Evolutionary conservation across 75 land plant genomes (phyloP), one percentile per base, ranked within the genome.

Genomic region (Cupressus sempervirens): DNA sequence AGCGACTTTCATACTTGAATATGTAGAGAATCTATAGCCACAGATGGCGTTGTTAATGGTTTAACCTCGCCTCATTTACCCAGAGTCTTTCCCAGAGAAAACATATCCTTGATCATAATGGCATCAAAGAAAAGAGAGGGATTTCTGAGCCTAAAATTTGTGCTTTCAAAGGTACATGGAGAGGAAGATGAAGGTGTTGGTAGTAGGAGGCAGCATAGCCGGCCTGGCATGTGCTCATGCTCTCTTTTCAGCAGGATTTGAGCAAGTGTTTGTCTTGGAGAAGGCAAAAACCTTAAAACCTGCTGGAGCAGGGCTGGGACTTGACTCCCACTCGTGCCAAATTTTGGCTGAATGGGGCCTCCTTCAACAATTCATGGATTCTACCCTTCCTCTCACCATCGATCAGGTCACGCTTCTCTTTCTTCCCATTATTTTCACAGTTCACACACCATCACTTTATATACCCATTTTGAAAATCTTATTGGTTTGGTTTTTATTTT

Each of bases 191-290:
- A 90, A 87, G 84, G 95, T 93, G 77, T 88, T 95, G 84, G 88
- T 95, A 32, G 93, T 94, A 7, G 96, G 97, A 11, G 97, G 97
- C 14, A 95, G 97, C 90, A 89, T 94, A 34, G 97, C 93, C 0
- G 97, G 97, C 0, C 72, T 93, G 1, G 88, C 92, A 11, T 88
- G 93, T 86, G 97, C 97, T 3, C 96, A 94, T 88, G 89, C 96
- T 10, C 91, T 95, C 34, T 84, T 90, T 41, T 41, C 82, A 30
- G 87, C 90, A 40, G 89, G 91, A 12, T 92, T 92, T 89, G 76
- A 88, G 30, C 93, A 90, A 32, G 87, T 86, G 70, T 15, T 79
- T 26, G 94, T 95, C 26, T 86, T 95, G 32, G 97, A 95, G 90
- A 95, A 88, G 83, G 81, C 93, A 4, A 45, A 53, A 13, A 82